These are phyloP conservation scores for Cordyceps pruinosa DNA, from an alignment of 2,329 filamentous ascomycete species.

Conservation along the genomic window DNA sequence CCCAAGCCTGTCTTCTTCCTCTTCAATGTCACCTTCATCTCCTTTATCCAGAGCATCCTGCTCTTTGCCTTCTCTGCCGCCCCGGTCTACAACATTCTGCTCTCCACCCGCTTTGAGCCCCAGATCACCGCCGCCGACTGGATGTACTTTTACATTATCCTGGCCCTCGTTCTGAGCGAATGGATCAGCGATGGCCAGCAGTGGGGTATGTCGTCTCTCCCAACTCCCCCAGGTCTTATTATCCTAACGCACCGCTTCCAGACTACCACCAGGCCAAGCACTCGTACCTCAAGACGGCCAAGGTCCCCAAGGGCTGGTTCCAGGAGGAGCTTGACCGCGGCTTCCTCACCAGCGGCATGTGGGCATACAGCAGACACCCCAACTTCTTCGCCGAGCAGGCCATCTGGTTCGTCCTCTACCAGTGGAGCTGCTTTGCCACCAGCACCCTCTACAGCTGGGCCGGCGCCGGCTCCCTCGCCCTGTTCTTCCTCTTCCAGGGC, in stretches of 20 bases:
- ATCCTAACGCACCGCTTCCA: slow-evolving; percentile 24
- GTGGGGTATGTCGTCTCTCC: slow-evolving; percentile 56
- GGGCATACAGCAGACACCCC: slow-evolving; percentile 83
- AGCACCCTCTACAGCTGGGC: slow-evolving; percentile 73
- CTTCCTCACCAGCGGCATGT: slow-evolving; percentile 78
- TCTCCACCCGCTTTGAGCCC: slow-evolving; percentile 59
- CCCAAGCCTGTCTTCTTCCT: slow-evolving; percentile 65
- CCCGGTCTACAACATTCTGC: slow-evolving; percentile 76
- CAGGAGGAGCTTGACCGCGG: slow-evolving; percentile 80
- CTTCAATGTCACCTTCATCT: slow-evolving; percentile 87
- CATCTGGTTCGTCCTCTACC: slow-evolving; percentile 82
- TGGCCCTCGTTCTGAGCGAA: slow-evolving; percentile 55
- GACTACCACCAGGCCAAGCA: slow-evolving; percentile 77
- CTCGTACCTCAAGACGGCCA: slow-evolving; percentile 64
- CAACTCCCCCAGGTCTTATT: too few relatives aligned
- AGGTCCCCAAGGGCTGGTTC: slow-evolving; percentile 57
- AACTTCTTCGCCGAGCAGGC: slow-evolving; percentile 92
- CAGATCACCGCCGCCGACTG: slow-evolving; percentile 39
- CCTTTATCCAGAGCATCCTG: slow-evolving; percentile 72
- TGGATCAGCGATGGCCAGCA: slow-evolving; percentile 87
- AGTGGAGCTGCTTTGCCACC: slow-evolving; percentile 75
- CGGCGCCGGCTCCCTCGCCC: slow-evolving; percentile 57
- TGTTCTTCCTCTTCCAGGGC: slow-evolving; percentile 78
- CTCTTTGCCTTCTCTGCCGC: slow-evolving; percentile 67
- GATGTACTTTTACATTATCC: slow-evolving; percentile 38